Conservation (phyloP, 2,329 filamentous ascomycete genomes). For the Saccharata proteae region DNA sequence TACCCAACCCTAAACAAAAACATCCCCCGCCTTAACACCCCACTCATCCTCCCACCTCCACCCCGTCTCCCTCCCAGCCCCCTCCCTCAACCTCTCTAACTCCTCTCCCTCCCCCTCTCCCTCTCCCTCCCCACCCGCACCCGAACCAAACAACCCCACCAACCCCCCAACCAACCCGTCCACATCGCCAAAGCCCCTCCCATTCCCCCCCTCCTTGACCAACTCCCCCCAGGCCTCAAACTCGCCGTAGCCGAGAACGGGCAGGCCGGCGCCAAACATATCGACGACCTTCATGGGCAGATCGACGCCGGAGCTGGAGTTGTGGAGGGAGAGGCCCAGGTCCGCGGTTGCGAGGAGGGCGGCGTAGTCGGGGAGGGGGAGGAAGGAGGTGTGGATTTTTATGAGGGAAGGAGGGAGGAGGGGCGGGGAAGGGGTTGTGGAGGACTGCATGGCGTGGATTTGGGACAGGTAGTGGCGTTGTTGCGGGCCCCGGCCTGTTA, state of each 20-base stretch:
- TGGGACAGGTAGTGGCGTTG: constrained; percentile 60
- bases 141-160: constrained; percentile 53
- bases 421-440: too few relatives aligned
- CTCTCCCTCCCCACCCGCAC: too few relatives aligned
- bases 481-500: constrained; percentile 87
- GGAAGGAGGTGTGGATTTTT: constrained; percentile 69
- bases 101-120: constrained; percentile 35
- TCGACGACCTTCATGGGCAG: constrained; percentile 98
- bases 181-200: constrained; percentile 67
- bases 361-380: constrained; percentile 76
- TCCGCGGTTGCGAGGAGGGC: constrained; percentile 73
- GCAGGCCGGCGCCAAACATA: constrained; percentile 92
- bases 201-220: constrained; percentile 79
- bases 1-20: too few relatives aligned
- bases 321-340: constrained; percentile 83
- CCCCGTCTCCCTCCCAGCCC: constrained; percentile 61
- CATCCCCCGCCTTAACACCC: constrained; percentile 65
- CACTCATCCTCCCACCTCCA: constrained; percentile 88
- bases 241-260: constrained; percentile 72
- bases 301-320: constrained; percentile 86
- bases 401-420: constrained; percentile 63
- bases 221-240: constrained; percentile 87
- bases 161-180: constrained; percentile 54
- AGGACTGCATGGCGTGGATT: constrained; percentile 49
- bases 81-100: constrained; percentile 50